phyloP scores from a whole-genome alignment of 2,329 filamentous ascomycete species.

The Hortaea sp. region DNA sequence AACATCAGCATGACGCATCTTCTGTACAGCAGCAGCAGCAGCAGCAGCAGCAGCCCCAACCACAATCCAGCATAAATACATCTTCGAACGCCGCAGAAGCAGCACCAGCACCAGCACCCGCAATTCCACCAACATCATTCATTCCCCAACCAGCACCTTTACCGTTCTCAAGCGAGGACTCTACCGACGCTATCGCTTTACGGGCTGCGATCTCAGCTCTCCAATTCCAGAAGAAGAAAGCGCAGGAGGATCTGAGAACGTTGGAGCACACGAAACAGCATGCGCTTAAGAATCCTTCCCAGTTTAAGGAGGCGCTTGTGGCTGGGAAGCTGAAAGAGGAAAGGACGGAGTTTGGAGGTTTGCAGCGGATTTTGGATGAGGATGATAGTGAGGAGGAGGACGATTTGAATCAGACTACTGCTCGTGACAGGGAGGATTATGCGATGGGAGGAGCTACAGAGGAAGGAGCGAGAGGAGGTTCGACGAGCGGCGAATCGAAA shows the following conservation, averaged over 20 bases:
- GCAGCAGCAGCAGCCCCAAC: no score
- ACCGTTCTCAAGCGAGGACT: constrained; percentile 43
- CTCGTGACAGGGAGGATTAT: constrained; percentile 14
- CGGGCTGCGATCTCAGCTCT: constrained; percentile 76
- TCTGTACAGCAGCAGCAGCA: no score
- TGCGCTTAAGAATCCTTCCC: constrained; percentile 60
- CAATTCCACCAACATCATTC: constrained; percentile 23
- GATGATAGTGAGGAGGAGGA: constrained; percentile 18
- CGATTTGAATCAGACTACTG: constrained; percentile 14
- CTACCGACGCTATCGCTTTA: constrained; percentile 80
- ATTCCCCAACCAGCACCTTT: constrained; percentile 33
- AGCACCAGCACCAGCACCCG: not conserved
- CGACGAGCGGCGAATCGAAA: constrained; percentile 7
- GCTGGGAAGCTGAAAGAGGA: constrained; percentile 42
- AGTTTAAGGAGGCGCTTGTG: constrained; percentile 59
- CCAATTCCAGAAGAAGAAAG: constrained; percentile 74
- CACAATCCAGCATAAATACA: no score
- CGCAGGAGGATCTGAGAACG: constrained; percentile 61
- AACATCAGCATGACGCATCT: no score
- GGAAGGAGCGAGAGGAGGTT: not conserved
- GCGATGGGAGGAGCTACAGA: not conserved
- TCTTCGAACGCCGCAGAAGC: not conserved
- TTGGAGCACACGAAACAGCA: constrained; percentile 60
- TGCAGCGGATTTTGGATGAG: constrained; percentile 28
- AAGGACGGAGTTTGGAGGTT: constrained; percentile 18